These are phyloP conservation scores for Aquilaria sinensis DNA, from an alignment of 345 rosid genomes.

Conservation along the genomic window DNA sequence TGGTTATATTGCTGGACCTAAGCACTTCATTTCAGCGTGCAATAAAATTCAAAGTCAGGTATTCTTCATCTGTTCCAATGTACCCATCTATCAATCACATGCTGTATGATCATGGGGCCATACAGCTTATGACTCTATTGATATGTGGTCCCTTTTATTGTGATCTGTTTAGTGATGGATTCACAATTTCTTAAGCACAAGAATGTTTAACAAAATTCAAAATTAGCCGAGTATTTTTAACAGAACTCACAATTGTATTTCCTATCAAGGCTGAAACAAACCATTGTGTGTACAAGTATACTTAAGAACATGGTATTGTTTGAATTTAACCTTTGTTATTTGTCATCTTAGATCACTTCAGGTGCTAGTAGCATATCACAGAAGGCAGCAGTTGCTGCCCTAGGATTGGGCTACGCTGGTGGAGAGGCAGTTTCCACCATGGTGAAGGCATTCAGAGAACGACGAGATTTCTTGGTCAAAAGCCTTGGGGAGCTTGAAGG, in stretches of 20 bases:
- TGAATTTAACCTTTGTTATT: neutral
- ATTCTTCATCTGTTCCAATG: conserved; percentile 8
- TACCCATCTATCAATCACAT: neutral
- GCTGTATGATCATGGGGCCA: too few species aligned
- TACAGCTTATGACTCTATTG: too few species aligned
- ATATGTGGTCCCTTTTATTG: too few species aligned
- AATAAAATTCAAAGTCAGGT: conserved; percentile 99
- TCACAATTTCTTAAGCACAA: too few species aligned
- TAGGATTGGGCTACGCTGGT: conserved; percentile 94
- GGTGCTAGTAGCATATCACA: conserved; percentile 95
- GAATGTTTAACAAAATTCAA: too few species aligned
- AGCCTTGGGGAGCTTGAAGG: conserved; percentile 75
- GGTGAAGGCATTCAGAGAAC: conserved; percentile 88
- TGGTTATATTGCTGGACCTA: conserved; percentile 93
- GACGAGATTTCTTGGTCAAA: conserved; percentile 84
- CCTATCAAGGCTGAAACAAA: neutral
- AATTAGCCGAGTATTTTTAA: too few species aligned
- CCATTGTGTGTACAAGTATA: neutral
- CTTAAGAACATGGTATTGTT: neutral
- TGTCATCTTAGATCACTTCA: conserved; percentile 50
- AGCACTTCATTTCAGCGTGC: conserved; percentile 87
- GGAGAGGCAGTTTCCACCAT: conserved; percentile 76
- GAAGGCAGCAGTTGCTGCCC: conserved; percentile 85
- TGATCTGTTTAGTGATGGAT: too few species aligned
- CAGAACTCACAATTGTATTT: too few species aligned